These are phyloP conservation scores for Afroboletus lepidellus DNA, from an alignment of 1,284 basidiomycete genomes.

Conservation along the genomic window DNA sequence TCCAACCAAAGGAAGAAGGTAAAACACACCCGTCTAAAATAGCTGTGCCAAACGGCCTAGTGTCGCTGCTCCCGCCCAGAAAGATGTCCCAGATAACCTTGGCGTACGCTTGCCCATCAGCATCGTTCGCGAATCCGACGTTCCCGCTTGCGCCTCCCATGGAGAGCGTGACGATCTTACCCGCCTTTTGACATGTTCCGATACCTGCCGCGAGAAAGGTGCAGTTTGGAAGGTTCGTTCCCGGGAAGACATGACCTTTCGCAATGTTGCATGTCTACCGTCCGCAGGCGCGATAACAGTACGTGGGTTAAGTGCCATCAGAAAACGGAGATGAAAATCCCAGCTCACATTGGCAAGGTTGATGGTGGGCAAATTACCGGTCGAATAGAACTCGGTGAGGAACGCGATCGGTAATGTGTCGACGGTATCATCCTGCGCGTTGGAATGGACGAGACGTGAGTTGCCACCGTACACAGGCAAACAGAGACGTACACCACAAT, in stretches of 20 bases:
- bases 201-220: conserved; percentile 54
- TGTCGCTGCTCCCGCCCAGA: conserved; percentile 47
- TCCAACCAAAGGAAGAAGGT: not conserved
- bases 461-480: not conserved
- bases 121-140: conserved; percentile 50
- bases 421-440: conserved; percentile 15
- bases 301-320: not conserved
- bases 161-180: conserved; percentile 64
- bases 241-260: conserved; percentile 45
- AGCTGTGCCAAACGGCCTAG: conserved; percentile 60
- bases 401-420: conserved; percentile 57
- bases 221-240: conserved; percentile 58
- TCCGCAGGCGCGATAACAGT: not conserved
- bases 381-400: conserved; percentile 54
- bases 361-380: conserved; percentile 55
- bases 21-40: conserved; percentile 60
- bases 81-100: conserved; percentile 65
- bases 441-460: not conserved
- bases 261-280: conserved; percentile 50
- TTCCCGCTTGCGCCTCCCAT: conserved; percentile 62
- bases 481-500: conserved; percentile 22
- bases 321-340: too few species aligned
- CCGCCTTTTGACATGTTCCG: conserved; percentile 57
- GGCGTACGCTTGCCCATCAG: conserved; percentile 52
- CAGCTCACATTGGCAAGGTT: conserved; percentile 57